phyloP scores from a whole-genome alignment of 306 rosid species.

The Bauhinia variegata region DNA sequence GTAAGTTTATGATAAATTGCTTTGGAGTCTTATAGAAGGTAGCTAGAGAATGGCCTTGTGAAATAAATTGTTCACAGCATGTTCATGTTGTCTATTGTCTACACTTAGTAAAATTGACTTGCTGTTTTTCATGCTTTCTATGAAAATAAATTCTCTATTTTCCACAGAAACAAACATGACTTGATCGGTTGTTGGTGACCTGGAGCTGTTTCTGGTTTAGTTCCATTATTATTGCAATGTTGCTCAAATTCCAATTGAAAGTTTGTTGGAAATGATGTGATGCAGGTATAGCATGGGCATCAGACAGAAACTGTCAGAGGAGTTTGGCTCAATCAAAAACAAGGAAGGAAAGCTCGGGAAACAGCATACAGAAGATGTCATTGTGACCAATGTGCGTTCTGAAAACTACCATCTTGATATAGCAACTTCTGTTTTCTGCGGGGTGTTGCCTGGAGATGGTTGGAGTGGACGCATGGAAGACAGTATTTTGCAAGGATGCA shows the following conservation, averaged over 20 bases:
- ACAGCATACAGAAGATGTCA: conserved; percentile 63
- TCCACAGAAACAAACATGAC: conserved; percentile 22
- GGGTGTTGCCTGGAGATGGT: conserved; percentile 81
- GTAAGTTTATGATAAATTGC: conserved; percentile 55
- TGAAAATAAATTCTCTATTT: conserved; percentile 25
- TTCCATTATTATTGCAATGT: neutral
- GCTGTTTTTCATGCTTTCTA: conserved; percentile 3
- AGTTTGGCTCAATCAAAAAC: conserved; percentile 68
- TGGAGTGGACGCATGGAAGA: conserved; percentile 88
- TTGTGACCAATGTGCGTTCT: conserved; percentile 61
- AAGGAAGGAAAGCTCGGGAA: conserved; percentile 71
- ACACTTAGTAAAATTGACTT: conserved; percentile 20
- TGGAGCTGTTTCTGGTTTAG: conserved; percentile 16
- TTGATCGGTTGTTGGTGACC: conserved; percentile 7
- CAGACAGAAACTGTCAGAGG: conserved; percentile 70
- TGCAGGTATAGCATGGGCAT: conserved; percentile 79
- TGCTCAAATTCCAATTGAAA: neutral
- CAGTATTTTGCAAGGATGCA: conserved; percentile 73
- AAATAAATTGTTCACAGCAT: conserved; percentile 10
- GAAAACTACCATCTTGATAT: conserved; percentile 53
- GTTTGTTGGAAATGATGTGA: neutral
- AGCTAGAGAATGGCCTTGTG: neutral
- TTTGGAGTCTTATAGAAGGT: conserved; percentile 3
- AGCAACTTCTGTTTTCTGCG: conserved; percentile 69
- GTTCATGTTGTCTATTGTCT: conserved; percentile 6